Conservation (phyloP, 148 eudicot genomes). For the Rhododendron griersonianum region DNA sequence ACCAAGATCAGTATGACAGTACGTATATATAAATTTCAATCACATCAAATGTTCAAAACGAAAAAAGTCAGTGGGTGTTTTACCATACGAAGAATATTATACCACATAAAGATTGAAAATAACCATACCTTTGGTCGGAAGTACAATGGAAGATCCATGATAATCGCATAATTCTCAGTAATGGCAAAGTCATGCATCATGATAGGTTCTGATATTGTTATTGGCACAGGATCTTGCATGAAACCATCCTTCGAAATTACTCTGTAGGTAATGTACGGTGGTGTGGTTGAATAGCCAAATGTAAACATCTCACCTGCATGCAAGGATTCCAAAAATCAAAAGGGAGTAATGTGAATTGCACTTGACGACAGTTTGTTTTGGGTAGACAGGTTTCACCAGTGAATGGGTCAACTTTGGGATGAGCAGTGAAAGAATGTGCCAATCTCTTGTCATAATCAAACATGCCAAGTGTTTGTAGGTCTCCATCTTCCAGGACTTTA, state of each 20-base stretch:
- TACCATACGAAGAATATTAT: too few species aligned
- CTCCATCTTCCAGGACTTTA: slow-evolving; percentile 95
- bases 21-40: not conserved
- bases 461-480: slow-evolving; percentile 89
- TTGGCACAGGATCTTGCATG: slow-evolving; percentile 96
- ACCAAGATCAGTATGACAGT: not conserved
- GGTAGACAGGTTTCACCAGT: slow-evolving; percentile 48
- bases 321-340: slow-evolving; percentile 1
- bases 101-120: not conserved
- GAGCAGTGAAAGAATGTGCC: slow-evolving; percentile 88
- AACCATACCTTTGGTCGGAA: slow-evolving; percentile 74
- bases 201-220: slow-evolving; percentile 66
- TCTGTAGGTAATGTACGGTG: slow-evolving; percentile 83
- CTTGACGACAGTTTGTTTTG: not conserved
- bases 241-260: slow-evolving; percentile 84
- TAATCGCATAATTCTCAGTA: slow-evolving; percentile 85
- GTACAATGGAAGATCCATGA: slow-evolving; percentile 92
- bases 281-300: slow-evolving; percentile 71
- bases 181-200: slow-evolving; percentile 99
- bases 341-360: not conserved
- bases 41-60: not conserved
- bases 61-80: not conserved
- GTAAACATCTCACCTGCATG: slow-evolving; percentile 93
- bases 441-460: slow-evolving; percentile 94
- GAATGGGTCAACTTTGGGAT: slow-evolving; percentile 91